These are phyloP conservation scores for Beverwykella pulmonaria DNA, from an alignment of 495 filamentous ascomycete species.

Conservation along the genomic window DNA sequence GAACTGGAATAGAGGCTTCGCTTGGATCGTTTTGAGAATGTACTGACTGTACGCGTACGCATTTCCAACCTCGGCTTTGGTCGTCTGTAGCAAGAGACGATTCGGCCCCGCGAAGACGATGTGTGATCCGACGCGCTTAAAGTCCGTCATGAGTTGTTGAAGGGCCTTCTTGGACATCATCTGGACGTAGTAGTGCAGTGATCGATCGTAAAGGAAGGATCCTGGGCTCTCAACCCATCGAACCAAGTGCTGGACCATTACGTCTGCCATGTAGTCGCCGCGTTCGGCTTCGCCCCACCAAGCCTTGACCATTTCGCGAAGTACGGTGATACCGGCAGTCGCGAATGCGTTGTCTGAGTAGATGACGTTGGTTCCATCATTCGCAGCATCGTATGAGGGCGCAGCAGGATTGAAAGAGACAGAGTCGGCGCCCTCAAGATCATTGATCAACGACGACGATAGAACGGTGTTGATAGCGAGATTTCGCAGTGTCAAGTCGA, in stretches of 20 bases:
- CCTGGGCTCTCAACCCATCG: slow-evolving; percentile 92
- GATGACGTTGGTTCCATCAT: slow-evolving; percentile 66
- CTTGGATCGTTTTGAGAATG: slow-evolving; percentile 92
- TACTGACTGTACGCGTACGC: slow-evolving; percentile 97
- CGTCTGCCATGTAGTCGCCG: slow-evolving; percentile 89
- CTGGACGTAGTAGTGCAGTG: slow-evolving; percentile 96
- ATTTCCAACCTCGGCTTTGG: slow-evolving; percentile 95
- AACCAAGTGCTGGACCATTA: slow-evolving; percentile 96
- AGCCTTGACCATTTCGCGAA: slow-evolving; percentile 97
- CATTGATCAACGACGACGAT: slow-evolving; percentile 95
- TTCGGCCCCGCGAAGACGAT: slow-evolving; percentile 89
- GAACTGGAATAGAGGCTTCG: slow-evolving; percentile 94
- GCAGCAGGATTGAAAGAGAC: slow-evolving; percentile 79
- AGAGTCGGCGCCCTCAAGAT: slow-evolving; percentile 85
- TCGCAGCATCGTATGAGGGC: slow-evolving; percentile 58
- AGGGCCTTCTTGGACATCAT: slow-evolving; percentile 97
- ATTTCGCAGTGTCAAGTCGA: slow-evolving; percentile 91
- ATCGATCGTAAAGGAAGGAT: slow-evolving; percentile 92
- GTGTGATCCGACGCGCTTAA: slow-evolving; percentile 90
- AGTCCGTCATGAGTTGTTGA: slow-evolving; percentile 95
- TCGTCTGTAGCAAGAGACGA: slow-evolving; percentile 89
- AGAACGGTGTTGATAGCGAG: slow-evolving; percentile 97
- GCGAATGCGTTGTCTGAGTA: slow-evolving; percentile 92
- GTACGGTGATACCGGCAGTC: slow-evolving; percentile 81
- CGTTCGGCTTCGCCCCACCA: slow-evolving; percentile 97